Base-by-base conservation (phyloP, 2,329 filamentous ascomycete genomes). In the Mycosphaerella sp. region DNA sequence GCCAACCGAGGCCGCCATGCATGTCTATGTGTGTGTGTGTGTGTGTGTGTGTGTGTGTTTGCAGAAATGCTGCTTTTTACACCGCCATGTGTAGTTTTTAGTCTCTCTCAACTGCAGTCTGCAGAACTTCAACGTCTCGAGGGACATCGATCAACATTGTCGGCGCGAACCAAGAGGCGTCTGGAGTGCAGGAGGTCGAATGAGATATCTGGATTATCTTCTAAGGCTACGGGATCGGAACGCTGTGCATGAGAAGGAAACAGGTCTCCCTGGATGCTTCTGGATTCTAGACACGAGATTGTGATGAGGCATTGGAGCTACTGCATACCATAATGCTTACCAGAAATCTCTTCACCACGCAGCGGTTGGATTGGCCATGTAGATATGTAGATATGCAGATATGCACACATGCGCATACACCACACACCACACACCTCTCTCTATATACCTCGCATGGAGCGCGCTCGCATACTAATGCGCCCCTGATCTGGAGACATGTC, bases 271-370 rank as follows among this genome's bases (percentile, higher is more conserved):
- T 41, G 23, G 26, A 6, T 29, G 5, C 26, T 29, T 29, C 26
- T 29, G 5, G 26, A 48, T 48, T 49, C 48, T 45, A 41, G 45
- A 29, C 51, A 29, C 26, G 26, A 7, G 5, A 7, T 29, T 3
- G 26, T 29, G 44, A 45, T 43, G 29, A 50, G 17, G 45, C 48
- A 40, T 40, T 10, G 31, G 23, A 48, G 53, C 59, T 60, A 59
- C 59, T 60, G 59, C 56, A 55, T 17, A 21, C 40, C 36, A 47
- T 41, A 48, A 59, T 57, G 57, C 55, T 55, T 58, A 51, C 54
- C 39, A 41, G 39, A 59, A 61, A 57, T 58, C 39, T 61, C 53
- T 61, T 56, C 55, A 46, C 14, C 43, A 48, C 8, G 38, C 42
- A 9, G 48, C 32, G 14, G 32, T 36, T 11, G 44, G 39, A 61